A percentile compares a stretch with the other conserved stretches of the same genome.
Evolutionary conservation across 192 early-diverging fungal genomes (phyloP).

Genomic region (Mortierella hygrophila): DNA sequence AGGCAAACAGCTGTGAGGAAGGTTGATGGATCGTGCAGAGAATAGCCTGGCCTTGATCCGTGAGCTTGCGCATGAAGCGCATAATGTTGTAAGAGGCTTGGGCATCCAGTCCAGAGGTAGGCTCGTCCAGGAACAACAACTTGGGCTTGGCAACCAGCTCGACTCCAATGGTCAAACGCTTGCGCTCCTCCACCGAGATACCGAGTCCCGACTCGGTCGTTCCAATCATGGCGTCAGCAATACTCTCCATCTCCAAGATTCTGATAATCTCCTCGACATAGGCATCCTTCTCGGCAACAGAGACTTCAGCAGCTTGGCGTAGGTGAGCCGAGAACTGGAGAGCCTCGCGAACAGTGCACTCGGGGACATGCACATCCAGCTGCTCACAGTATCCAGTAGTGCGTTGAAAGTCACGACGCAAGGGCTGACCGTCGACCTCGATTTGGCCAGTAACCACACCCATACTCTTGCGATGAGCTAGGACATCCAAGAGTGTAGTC

Average conservation of each 20-base stretch:
- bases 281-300: constrained; percentile 70
- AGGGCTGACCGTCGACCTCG: constrained; percentile 71
- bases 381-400: constrained; percentile 88
- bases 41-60: constrained; percentile 73
- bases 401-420: constrained; percentile 68
- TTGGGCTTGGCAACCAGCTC: constrained; percentile 84
- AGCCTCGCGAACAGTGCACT: constrained; percentile 80
- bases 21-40: constrained; percentile 90
- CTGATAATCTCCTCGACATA: constrained; percentile 81
- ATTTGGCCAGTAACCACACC: constrained; percentile 74
- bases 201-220: constrained; percentile 74
- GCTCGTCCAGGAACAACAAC: constrained; percentile 89
- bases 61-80: constrained; percentile 72
- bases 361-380: constrained; percentile 79
- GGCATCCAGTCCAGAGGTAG: constrained; percentile 84
- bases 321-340: constrained; percentile 79
- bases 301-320: constrained; percentile 73
- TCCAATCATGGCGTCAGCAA: constrained; percentile 79
- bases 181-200: constrained; percentile 87
- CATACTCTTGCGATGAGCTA: constrained; percentile 82
- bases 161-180: constrained; percentile 85
- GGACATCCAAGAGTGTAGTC: constrained; percentile 77
- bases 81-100: constrained; percentile 80
- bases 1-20: constrained; percentile 80
- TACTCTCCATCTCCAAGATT: constrained; percentile 78